A percentile compares a stretch with the other conserved stretches of the same genome.
These are phyloP conservation scores for Flaveria brownii DNA, from an alignment of 129 eudicot genomes.

Conservation along the genomic window DNA sequence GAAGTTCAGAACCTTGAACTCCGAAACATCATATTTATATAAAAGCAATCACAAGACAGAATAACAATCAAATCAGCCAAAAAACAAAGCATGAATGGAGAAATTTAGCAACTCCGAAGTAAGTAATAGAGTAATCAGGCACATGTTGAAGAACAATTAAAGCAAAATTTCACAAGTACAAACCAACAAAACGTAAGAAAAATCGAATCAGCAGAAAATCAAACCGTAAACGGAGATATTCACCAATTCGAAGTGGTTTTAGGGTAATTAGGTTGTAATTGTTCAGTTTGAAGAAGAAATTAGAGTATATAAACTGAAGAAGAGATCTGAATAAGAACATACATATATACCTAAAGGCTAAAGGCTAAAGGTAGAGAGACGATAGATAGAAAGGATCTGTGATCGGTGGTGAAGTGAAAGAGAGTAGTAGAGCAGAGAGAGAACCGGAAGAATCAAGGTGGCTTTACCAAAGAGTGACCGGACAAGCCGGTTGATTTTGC, in stretches of 20 bases:
- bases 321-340: conserved; percentile 33
- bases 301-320: conserved; percentile 5
- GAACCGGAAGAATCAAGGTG: conserved; percentile 20
- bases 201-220: conserved; percentile 23
- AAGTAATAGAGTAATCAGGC: not conserved
- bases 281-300: not conserved
- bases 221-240: conserved; percentile 12
- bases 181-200: not conserved
- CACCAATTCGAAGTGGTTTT: not conserved
- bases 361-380: not conserved
- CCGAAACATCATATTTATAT: not conserved
- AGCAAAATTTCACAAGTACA: too few relatives aligned
- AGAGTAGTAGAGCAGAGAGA: conserved; percentile 18
- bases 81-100: conserved; percentile 10
- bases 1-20: not conserved
- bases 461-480: conserved; percentile 35
- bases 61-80: conserved; percentile 21
- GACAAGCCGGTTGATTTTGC: conserved; percentile 36
- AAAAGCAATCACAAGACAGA: not conserved
- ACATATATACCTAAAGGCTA: not conserved
- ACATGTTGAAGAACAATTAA: too few relatives aligned
- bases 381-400: conserved; percentile 28
- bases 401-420: conserved; percentile 38
- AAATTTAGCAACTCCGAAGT: conserved; percentile 8
- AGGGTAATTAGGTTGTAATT: conserved; percentile 1